Conservation (phyloP, 2,329 filamentous ascomycete genomes). For the Aspergillus transmontanensis region DNA sequence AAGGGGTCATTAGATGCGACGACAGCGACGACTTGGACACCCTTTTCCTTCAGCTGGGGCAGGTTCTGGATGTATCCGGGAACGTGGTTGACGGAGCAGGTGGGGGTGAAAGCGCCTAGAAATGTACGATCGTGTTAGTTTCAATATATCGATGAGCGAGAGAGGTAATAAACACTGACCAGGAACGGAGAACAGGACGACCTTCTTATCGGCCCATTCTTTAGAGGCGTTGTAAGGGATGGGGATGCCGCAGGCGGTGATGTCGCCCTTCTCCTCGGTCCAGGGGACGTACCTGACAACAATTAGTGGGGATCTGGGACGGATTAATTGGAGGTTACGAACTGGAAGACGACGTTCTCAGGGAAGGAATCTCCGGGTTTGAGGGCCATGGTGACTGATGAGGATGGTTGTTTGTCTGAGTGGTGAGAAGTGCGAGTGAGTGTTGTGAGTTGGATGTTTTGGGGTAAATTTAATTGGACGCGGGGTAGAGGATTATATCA, state of each 20-base stretch:
- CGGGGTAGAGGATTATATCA: not conserved
- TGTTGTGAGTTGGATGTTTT: not conserved
- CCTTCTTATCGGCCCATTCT: conserved; percentile 72
- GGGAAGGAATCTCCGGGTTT: conserved; percentile 84
- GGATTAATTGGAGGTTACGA: conserved; percentile 29
- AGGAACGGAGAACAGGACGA: conserved; percentile 71
- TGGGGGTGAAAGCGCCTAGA: conserved; percentile 76
- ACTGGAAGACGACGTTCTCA: conserved; percentile 74
- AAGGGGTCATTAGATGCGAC: conserved; percentile 80
- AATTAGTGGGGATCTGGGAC: not conserved
- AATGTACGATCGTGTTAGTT: not conserved
- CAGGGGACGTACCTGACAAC: conserved; percentile 71
- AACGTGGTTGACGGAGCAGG: conserved; percentile 77
- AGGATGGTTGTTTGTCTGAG: not conserved
- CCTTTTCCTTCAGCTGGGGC: conserved; percentile 71
- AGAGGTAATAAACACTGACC: conserved; percentile 44
- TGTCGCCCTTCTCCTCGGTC: conserved; percentile 66
- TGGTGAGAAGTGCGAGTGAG: not conserved
- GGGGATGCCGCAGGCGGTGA: conserved; percentile 78
- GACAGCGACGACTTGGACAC: conserved; percentile 76
- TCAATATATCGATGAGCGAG: not conserved
- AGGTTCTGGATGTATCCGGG: conserved; percentile 75
- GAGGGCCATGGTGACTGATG: conserved; percentile 50
- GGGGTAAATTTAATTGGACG: not conserved
- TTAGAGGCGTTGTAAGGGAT: conserved; percentile 78